These are phyloP conservation scores for Dictyostelium brefeldianum DNA, from an alignment of 78 protist species.

Conservation along the genomic window DNA sequence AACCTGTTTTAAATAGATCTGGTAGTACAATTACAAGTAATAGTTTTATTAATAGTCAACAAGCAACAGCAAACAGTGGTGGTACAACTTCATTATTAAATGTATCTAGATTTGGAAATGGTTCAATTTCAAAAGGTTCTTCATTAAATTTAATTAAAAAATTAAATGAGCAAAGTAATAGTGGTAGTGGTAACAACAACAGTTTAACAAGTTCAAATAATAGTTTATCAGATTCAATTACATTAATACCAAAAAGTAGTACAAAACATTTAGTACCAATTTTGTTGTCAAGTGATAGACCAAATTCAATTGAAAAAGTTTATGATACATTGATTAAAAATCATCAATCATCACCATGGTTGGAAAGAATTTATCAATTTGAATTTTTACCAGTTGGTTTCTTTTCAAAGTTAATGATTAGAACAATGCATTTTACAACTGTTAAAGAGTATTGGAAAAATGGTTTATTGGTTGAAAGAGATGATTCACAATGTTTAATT, in stretches of 20 bases:
- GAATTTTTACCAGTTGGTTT: conserved; percentile 76
- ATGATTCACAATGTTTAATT: conserved; percentile 13
- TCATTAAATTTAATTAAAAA: conserved; percentile 11
- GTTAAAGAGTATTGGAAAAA: conserved; percentile 71
- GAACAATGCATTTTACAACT: conserved; percentile 67
- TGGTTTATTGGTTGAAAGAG: conserved; percentile 70
- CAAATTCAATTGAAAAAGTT: conserved; percentile 24
- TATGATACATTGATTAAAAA: not conserved
- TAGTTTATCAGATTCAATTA: not conserved
- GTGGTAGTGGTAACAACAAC: too few species aligned
- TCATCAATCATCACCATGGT: not conserved
- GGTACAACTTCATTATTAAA: not conserved
- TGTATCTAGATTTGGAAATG: conserved; percentile 17
- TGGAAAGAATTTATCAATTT: conserved; percentile 74
- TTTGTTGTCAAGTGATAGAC: conserved; percentile 44
- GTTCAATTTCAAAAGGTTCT: conserved; percentile 52
- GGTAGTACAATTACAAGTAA: not conserved
- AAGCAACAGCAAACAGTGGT: not conserved
- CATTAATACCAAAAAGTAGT: conserved; percentile 26
- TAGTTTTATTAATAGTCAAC: not conserved
- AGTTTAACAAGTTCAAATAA: too few species aligned
- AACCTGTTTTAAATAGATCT: not conserved
- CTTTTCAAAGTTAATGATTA: conserved; percentile 63
- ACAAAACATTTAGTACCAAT: conserved; percentile 62
- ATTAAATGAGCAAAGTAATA: not conserved